Evolutionary conservation across 257 asterid genomes (phyloP).

Genomic region (Ophiorrhiza pumila): DNA sequence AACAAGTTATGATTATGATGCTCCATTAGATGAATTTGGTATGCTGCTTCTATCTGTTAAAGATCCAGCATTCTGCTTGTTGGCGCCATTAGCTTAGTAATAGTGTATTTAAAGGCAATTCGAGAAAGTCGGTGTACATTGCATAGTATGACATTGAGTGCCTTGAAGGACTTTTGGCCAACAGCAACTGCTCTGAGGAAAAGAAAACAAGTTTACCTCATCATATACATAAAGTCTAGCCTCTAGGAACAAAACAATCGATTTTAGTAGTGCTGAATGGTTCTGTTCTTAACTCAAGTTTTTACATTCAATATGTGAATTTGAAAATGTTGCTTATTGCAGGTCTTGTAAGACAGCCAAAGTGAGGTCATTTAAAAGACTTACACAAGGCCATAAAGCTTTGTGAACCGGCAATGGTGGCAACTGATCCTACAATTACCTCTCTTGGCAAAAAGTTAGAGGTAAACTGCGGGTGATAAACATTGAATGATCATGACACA

Average conservation of each 20-base stretch:
- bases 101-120: not conserved
- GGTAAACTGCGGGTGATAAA: slow-evolving; percentile 32
- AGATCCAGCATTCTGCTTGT: not conserved
- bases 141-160: not conserved
- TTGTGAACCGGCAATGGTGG: slow-evolving; percentile 81
- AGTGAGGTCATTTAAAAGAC: slow-evolving; percentile 85
- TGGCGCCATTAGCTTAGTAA: not conserved
- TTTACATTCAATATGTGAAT: not conserved
- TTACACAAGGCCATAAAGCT: slow-evolving; percentile 77
- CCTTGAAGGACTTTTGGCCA: not conserved
- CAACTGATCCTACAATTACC: slow-evolving; percentile 59
- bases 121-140: slow-evolving; percentile 2
- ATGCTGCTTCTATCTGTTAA: slow-evolving; percentile 11
- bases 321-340: not conserved
- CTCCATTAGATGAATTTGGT: slow-evolving; percentile 95
- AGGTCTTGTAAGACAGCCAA: slow-evolving; percentile 74
- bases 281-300: not conserved
- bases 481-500: not conserved
- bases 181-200: not conserved
- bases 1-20: slow-evolving; percentile 90
- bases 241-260: not conserved
- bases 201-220: not conserved
- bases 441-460: slow-evolving; percentile 64
- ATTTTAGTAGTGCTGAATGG: too few species aligned
- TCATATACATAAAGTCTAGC: not conserved